Base-by-base conservation (phyloP, 2,329 filamentous ascomycete genomes). In the Verticillium dahliae region DNA sequence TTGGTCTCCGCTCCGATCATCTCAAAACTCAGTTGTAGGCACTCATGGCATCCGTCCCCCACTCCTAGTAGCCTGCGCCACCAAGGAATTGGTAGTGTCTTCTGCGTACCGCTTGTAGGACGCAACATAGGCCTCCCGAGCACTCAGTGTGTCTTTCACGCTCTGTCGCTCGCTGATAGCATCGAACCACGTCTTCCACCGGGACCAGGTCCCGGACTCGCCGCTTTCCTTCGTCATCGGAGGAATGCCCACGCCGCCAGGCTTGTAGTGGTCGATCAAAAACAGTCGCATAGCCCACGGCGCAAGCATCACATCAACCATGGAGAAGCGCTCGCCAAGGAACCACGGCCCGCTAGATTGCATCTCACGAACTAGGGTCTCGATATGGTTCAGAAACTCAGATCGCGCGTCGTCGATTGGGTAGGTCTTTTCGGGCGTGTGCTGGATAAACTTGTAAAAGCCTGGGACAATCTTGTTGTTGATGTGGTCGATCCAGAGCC, bases 401-500 rank as follows among this genome's bases (percentile, higher is more conserved):
- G 73, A 68, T 4, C 87, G 79, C 34, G 83, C 84, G 52, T 84
- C 76, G 0, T 82, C 77, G 0, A 88, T 72, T 9, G 72, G 76
- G 64, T 80, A 80, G 0, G 68, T 61, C 67, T 83, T 84, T 1
- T 78, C 77, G 0, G 78, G 70, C 5, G 80, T 84, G 66, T 85
- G 81, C 72, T 86, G 82, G 14, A 86, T 69, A 18, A 85, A 73
- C 59, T 84, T 83, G 74, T 92, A 90, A 66, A 88, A 92, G 0
- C 78, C 80, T 0, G 90, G 88, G 15, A 92, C 81, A 61, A 93
- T 85, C 60, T 87, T 78, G 10, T 79, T 84, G 50, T 81, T 85
- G 31, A 90, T 81, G 67, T 90, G 91, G 66, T 92, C 89, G 52
- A 87, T 88, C 90, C 90, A 93, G 58, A 93, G 83, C 38, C 88